Base-by-base conservation (phyloP, 1,139 yeast species). In the Kurtzmaniella quercitrusa region DNA sequence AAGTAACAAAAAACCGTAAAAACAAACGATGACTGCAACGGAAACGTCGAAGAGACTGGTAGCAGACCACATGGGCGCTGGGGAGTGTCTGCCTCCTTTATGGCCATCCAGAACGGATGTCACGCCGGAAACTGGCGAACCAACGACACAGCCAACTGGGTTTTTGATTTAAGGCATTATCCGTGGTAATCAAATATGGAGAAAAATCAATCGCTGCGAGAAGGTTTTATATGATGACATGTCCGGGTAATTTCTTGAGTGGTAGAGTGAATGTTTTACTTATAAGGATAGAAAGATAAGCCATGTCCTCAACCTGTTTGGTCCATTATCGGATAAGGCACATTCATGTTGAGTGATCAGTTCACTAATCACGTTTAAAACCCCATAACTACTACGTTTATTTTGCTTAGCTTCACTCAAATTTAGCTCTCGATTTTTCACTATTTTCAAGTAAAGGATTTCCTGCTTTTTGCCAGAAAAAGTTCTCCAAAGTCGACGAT, bases 111-210 rank as follows among this genome's bases (percentile, higher is more conserved):
- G 44, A 49, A 48, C 54, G 50, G 47, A 34, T 31, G 38, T 15
- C 27, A 10, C n/a, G 14, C 24, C 25, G 24, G 24, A 42, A 40
- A 37, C 41, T 40, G 46, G 46, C 39, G 17, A 24, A 41, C 41
- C 46, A 46, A 46, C 51, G 48, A 43, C 38, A 48, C 41, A 45
- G 41, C 39, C 49, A 49, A 57, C 66, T 62, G 54, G 62, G 48
- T 36, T 66, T 62, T 60, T 59, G 62, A 55, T 62, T 65, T 66
- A 57, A 56, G 61, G 57, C 60, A 53, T 54, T 39, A 54, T 66
- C 72, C 76, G 70, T 58, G 76, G 75, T 70, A 70, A 70, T 53
- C 72, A 71, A 71, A 70, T 63, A 46, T 42, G 50, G 53, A 54
- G 53, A 54, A 58, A 53, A 50, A 48, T 47, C 51, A 50, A 40